Base-by-base conservation (phyloP, 371 early-diverging fungal species). In the Lichtheimia corymbifera region DNA sequence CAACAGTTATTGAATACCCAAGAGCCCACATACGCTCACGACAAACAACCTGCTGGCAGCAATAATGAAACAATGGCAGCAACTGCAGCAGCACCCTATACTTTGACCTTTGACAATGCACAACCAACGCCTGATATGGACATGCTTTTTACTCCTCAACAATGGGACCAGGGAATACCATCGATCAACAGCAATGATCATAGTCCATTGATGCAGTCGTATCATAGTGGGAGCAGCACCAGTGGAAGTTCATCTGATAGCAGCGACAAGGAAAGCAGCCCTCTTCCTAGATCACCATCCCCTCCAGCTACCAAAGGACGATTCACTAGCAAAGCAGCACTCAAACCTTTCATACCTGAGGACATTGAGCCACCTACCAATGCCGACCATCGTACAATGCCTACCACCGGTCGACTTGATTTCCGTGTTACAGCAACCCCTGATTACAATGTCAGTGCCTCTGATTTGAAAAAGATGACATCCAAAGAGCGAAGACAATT, bases 401-500 rank as follows among this genome's bases (percentile, higher is more conserved):
- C 61, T n/a, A 61, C 53, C 11, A 45, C 61, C 14, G 61, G 61
- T 18, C 53, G 61, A n/a, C 61, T 61, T 18, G 61, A 61, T 53
- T 61, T 61, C 30, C 61, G 61, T 18, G 53, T 61, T 17, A 50
- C 61, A 11, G 43, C n/a, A n/a, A 51, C 41, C 6, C 14, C 42
- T 5, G 45, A 61, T 22, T 52, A 44, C 20, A 27, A 67, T 6
- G 55, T 60, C 15, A 44, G 58, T 4, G 74, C 74, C 20, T 63
- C 69, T 22, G 73, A 79, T 53, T 50, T 83, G 35, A 86, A 86
- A 58, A 79, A 79, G 47, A 83, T 92, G 79, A 79, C 88, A 1
- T 81, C 91, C 18, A 92, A 90, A 61, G 93, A 95, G 70, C 83
- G 93, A 17, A 79, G 94, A 30, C 93, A 93, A 65, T 72, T 94